Evolutionary conservation across 257 asterid species (phyloP).

Genomic region (Petunia axillaris): DNA sequence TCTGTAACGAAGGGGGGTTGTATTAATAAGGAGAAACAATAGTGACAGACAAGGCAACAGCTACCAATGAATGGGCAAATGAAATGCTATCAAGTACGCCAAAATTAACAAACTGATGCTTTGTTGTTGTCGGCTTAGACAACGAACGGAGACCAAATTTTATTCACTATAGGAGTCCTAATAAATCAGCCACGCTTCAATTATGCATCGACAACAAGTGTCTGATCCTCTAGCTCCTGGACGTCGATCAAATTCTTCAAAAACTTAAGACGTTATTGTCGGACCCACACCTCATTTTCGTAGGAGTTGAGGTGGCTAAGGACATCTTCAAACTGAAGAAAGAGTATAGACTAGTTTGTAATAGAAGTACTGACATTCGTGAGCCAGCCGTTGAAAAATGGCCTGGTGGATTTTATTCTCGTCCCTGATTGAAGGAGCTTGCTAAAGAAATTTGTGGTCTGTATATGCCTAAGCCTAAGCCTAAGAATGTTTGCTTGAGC

Average conservation of each 20-base stretch:
- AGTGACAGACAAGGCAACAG: constrained; percentile 49
- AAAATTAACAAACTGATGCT: constrained; percentile 25
- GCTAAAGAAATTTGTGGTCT: constrained; percentile 48
- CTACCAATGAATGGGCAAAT: constrained; percentile 46
- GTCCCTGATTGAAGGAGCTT: constrained; percentile 70
- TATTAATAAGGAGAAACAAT: constrained; percentile 34
- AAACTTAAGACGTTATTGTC: constrained; percentile 41
- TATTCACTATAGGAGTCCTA: constrained; percentile 36
- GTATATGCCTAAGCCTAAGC: constrained; percentile 52
- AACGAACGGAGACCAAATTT: constrained; percentile 66
- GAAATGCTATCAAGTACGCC: constrained; percentile 40
- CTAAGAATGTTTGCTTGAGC: constrained; percentile 55
- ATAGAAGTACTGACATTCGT: constrained; percentile 34
- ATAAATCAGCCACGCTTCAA: constrained; percentile 70
- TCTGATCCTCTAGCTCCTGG: constrained; percentile 63
- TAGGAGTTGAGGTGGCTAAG: constrained; percentile 43
- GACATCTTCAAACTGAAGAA: constrained; percentile 49
- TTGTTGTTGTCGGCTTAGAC: constrained; percentile 52
- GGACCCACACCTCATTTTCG: constrained; percentile 55
- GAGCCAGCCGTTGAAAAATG: constrained; percentile 43
- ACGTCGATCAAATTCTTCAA: constrained; percentile 52
- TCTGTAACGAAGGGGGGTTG: too few relatives aligned
- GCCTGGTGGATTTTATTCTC: constrained; percentile 47
- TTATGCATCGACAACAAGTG: constrained; percentile 53
- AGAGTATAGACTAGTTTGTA: constrained; percentile 59